Conservation (phyloP, 495 filamentous ascomycete species). For the Neurospora sp. region DNA sequence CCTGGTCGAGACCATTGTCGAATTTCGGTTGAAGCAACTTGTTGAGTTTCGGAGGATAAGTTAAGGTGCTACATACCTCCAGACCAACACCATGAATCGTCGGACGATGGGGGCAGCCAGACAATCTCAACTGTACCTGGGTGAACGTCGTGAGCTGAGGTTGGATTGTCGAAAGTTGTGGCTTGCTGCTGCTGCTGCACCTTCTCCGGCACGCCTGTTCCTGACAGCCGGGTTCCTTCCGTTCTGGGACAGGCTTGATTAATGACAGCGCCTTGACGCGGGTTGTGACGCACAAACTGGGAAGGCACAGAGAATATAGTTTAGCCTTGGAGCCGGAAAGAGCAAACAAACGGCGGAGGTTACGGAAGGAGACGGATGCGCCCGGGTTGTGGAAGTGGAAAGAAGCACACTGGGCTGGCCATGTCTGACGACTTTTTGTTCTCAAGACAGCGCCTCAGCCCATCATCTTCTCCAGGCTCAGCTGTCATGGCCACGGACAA, state of each 20-base stretch:
- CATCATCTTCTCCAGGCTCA: background rate
- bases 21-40: background rate
- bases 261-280: background rate
- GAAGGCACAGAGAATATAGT: background rate
- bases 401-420: background rate
- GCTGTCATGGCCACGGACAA: background rate
- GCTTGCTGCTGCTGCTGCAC: background rate
- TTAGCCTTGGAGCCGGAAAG: background rate
- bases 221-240: background rate
- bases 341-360: background rate
- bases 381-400: background rate
- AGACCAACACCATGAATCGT: background rate
- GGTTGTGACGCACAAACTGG: background rate
- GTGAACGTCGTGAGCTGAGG: background rate
- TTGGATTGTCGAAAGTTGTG: background rate
- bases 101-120: background rate
- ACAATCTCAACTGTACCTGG: background rate
- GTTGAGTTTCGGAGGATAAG: background rate
- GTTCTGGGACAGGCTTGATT: background rate
- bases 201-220: background rate
- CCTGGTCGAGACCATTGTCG: background rate
- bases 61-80: background rate
- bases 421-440: background rate
- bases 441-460: background rate
- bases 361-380: background rate